Base-by-base conservation (phyloP, 2,329 filamentous ascomycete species). In the Penicillium sp. region DNA sequence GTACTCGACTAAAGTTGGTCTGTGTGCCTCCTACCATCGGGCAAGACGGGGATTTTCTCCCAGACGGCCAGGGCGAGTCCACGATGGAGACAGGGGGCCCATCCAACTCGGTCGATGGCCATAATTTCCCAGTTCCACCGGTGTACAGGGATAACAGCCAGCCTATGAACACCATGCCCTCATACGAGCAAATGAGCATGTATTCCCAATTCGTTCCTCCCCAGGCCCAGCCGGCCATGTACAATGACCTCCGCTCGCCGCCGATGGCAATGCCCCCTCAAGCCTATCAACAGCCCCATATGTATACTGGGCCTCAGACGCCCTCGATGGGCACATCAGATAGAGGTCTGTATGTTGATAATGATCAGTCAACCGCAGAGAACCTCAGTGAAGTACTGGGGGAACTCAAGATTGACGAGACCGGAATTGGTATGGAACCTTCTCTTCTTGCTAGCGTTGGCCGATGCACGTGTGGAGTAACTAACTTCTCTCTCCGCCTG, bases 11-110 rank as follows among this genome's bases (percentile, higher is more conserved):
- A 59, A 97, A 97, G 78, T 83, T 97, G 56, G 90, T 94, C 67
- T 97, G 94, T 72, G 88, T 97, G 24, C 91, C 92, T 43, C 94
- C 93, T 4, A 92, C 91, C 53, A 87, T 92, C 55, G 86, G 85
- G 58, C 88, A 89, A 65, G 89, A 92, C 65, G 85, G 86, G 49
- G 76, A 77, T 29, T 68, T 70, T 44, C 55, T 62, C 40, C 56
- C 64, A n/a, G 69, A 65, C 16, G 47, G 59, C 13, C 71, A 70
- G 52, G 57, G 57, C 39, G 72, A 73, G 31, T 6, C 69, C 29
- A 59, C 63, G 32, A 51, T 63, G 34, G 63, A 61, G 18, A 55
- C 62, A 34, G 47, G 65, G 21, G 58, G 61, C 11, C 44, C 60
- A 22, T 63, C 76, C 27, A 75, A 73, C 54, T 72, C 75, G 18